Evolutionary conservation across 225 moss, liverwort and hornwort genomes (phyloP).

Genomic region (Marchantia polymorpha): DNA sequence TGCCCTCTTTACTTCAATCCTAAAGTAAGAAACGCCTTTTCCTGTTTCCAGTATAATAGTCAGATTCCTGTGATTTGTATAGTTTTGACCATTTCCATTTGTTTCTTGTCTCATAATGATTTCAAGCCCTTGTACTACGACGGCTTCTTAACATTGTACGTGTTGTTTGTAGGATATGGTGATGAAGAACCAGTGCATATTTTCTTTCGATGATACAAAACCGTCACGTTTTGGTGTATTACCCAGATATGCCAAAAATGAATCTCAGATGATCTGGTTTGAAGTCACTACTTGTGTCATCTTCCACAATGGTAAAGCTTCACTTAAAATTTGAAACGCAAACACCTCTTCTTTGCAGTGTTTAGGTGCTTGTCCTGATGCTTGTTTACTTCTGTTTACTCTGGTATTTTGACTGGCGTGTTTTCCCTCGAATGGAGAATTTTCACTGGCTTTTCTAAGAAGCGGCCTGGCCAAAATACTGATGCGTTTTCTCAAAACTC

Average conservation of each 20-base stretch:
- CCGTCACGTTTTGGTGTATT: conserved; percentile 70
- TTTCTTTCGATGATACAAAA: conserved; percentile 56
- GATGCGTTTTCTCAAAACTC: not conserved
- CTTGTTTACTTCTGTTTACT: too few relatives aligned
- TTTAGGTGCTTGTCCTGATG: too few relatives aligned
- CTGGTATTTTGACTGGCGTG: too few relatives aligned
- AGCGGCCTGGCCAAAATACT: not conserved
- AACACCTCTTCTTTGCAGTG: too few relatives aligned
- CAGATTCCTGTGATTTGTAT: too few relatives aligned
- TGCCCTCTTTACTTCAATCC: conserved; percentile 44
- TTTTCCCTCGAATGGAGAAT: not conserved
- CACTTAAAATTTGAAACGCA: not conserved
- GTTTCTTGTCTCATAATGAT: too few relatives aligned
- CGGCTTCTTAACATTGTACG: not conserved
- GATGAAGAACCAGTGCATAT: conserved; percentile 42
- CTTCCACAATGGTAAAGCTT: conserved; percentile 63
- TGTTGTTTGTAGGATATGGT: conserved; percentile 24
- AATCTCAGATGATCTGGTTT: conserved; percentile 80
- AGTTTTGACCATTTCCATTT: too few relatives aligned
- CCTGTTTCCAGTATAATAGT: not conserved
- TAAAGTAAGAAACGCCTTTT: conserved; percentile 27
- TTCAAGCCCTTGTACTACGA: not conserved
- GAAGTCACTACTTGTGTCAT: conserved; percentile 58
- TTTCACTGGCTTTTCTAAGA: not conserved
- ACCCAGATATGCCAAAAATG: conserved; percentile 72